phyloP scores from a whole-genome alignment of 2,329 filamentous ascomycete species.

The Colletotrichum sp. region DNA sequence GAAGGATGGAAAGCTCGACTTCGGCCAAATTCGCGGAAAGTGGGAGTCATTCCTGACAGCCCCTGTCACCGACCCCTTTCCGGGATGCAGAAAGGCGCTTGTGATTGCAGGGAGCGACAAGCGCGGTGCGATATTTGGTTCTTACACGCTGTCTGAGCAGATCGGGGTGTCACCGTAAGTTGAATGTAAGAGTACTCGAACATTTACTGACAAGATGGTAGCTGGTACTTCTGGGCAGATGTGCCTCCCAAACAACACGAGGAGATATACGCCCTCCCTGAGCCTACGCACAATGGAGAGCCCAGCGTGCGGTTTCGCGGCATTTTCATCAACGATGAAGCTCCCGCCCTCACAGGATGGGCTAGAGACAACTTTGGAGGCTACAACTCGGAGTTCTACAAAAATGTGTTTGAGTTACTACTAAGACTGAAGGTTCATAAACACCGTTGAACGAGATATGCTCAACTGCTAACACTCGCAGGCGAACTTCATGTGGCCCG shows the following conservation, averaged over 20 bases:
- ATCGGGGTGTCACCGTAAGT: constrained; percentile 62
- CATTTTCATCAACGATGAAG: constrained; percentile 69
- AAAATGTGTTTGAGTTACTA: constrained; percentile 66
- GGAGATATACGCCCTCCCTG: constrained; percentile 53
- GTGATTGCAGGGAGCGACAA: constrained; percentile 65
- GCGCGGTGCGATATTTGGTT: constrained; percentile 62
- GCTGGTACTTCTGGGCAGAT: constrained; percentile 66
- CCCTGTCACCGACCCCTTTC: constrained; percentile 46
- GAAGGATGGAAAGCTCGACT: constrained; percentile 48
- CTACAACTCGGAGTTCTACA: constrained; percentile 63
- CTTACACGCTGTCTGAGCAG: constrained; percentile 66
- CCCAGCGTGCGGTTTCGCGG: constrained; percentile 65
- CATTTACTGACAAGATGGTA: constrained; percentile 2
- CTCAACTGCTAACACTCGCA: constrained; percentile 18
- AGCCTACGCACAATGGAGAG: constrained; percentile 51
- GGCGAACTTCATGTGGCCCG: constrained; percentile 72
- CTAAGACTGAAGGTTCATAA: constrained; percentile 51
- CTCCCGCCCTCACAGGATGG: constrained; percentile 63
- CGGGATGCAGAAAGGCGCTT: constrained; percentile 51
- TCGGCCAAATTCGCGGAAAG: constrained; percentile 51
- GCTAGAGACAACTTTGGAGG: constrained; percentile 54
- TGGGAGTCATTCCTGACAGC: constrained; percentile 62
- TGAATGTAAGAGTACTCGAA: not conserved
- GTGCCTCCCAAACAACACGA: constrained; percentile 53
- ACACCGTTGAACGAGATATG: not conserved